phyloP scores from a whole-genome alignment of 192 early-diverging fungal genomes.

The Coemansia sp. region DNA sequence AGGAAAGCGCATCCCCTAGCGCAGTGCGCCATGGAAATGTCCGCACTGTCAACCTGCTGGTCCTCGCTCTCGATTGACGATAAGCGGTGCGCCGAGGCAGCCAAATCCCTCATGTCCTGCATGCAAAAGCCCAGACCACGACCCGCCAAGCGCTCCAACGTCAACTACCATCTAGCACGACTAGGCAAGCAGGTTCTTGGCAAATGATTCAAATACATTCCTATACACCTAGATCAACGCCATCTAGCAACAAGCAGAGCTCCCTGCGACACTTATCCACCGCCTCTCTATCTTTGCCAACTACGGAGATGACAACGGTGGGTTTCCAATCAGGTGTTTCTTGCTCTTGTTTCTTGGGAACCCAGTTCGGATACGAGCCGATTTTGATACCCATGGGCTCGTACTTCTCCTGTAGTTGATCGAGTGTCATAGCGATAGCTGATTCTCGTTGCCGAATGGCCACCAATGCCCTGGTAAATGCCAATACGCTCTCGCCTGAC shows the following conservation, averaged over 20 bases:
- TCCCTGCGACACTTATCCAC: conserved; percentile 18
- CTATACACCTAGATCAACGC: conserved; percentile 4
- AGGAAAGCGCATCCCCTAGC: conserved; percentile 26
- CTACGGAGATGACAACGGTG: conserved; percentile 23
- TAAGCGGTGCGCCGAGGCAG: conserved; percentile 28
- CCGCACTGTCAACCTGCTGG: conserved; percentile 53
- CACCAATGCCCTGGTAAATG: conserved; percentile 24
- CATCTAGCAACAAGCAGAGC: conserved; percentile 12
- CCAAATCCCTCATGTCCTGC: conserved; percentile 38
- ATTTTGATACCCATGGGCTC: conserved; percentile 14
- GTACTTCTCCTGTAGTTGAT: conserved; percentile 21
- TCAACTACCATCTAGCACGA: conserved; percentile 54
- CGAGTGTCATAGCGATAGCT: conserved; percentile 25
- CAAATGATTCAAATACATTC: conserved; percentile 11
- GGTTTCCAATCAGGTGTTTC: neutral
- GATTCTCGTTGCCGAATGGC: conserved; percentile 26
- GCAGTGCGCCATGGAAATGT: conserved; percentile 54
- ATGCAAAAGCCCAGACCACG: conserved; percentile 33
- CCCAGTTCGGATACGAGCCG: conserved; percentile 45
- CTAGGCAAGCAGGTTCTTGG: conserved; percentile 51
- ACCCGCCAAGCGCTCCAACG: conserved; percentile 16
- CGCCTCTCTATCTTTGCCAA: conserved; percentile 6
- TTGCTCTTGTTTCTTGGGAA: neutral
- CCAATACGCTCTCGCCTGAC: neutral
- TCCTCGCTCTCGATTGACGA: conserved; percentile 43